Conservation (phyloP, 78 protist genomes). For the slime mould (Dictyostelium discoideum) region DNA sequence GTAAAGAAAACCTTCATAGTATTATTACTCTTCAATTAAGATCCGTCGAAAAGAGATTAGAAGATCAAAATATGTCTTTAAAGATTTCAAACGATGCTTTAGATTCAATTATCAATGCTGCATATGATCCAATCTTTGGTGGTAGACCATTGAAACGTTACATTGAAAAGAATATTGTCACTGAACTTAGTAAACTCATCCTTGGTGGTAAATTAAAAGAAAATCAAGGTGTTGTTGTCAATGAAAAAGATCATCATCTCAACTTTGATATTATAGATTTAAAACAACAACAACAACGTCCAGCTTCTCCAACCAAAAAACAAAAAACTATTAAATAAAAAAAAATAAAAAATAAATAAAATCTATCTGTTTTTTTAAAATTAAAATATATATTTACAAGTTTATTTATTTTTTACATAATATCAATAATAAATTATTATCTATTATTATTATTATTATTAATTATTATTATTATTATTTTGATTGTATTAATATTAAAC, state of each 20-base stretch:
- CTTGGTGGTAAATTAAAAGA: slow-evolving; percentile 79
- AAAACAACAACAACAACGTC: not conserved
- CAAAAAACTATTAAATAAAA: slow-evolving; percentile 4
- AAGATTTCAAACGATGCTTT: slow-evolving; percentile 55
- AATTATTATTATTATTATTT: no score
- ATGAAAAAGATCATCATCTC: not conserved
- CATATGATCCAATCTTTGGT: slow-evolving; percentile 95
- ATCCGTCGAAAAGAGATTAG: slow-evolving; percentile 86
- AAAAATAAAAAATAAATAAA: not conserved
- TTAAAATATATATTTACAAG: no score
- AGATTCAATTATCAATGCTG: slow-evolving; percentile 47
- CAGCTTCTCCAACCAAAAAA: slow-evolving; percentile 29
- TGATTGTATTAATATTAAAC: not conserved
- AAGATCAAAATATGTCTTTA: slow-evolving; percentile 79
- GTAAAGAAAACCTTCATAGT: slow-evolving; percentile 33
- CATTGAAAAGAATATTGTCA: slow-evolving; percentile 93
- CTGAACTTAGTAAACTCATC: slow-evolving; percentile 82
- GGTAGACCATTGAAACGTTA: slow-evolving; percentile 96
- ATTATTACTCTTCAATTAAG: slow-evolving; percentile 83
- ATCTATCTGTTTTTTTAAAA: no score
- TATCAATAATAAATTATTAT: no score
- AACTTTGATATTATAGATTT: not conserved
- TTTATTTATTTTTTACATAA: no score
- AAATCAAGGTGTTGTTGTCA: not conserved
- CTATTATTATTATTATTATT: no score